Evolutionary conservation across 2,329 filamentous ascomycete species (phyloP).

Genomic region (Xylariaceae sp.): DNA sequence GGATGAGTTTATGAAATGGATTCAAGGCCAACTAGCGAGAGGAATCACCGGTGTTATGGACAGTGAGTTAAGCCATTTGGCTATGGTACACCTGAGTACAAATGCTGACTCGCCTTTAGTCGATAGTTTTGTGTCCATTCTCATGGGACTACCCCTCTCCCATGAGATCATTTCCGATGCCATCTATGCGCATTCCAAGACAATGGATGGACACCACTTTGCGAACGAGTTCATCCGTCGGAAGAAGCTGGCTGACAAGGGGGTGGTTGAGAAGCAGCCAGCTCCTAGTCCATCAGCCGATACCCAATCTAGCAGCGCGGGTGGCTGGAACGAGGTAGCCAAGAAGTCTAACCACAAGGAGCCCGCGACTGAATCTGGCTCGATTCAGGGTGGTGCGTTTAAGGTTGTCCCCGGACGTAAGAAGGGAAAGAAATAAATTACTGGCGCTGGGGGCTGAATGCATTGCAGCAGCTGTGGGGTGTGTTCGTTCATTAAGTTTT

Average conservation of each 20-base stretch:
- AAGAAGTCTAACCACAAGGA: conserved; percentile 73
- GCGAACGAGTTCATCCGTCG: conserved; percentile 91
- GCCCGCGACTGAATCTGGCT: conserved; percentile 39
- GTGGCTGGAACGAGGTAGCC: conserved; percentile 92
- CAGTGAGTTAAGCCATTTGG: conserved; percentile 40
- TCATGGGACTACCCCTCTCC: conserved; percentile 73
- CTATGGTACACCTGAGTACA: no score
- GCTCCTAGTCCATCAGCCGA: conserved; percentile 45
- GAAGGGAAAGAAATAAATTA: conserved; percentile 70
- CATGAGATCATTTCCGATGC: conserved; percentile 81
- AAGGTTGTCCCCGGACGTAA: conserved; percentile 91
- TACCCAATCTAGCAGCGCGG: conserved; percentile 41
- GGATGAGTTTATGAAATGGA: conserved; percentile 94
- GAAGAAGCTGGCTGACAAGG: conserved; percentile 89
- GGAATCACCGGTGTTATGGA: conserved; percentile 57
- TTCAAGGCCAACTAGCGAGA: conserved; percentile 70
- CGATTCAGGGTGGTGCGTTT: conserved; percentile 61
- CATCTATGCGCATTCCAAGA: conserved; percentile 80
- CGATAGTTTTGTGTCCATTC: conserved; percentile 72
- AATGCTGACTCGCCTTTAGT: conserved; percentile 45
- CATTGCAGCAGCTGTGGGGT: no score
- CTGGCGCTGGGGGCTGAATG: no score
- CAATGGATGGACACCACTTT: conserved; percentile 89
- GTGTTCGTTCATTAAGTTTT: no score
- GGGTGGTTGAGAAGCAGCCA: conserved; percentile 72